phyloP scores from a whole-genome alignment of 768 basidiomycete genomes.

The Kwoniella dendrophila region DNA sequence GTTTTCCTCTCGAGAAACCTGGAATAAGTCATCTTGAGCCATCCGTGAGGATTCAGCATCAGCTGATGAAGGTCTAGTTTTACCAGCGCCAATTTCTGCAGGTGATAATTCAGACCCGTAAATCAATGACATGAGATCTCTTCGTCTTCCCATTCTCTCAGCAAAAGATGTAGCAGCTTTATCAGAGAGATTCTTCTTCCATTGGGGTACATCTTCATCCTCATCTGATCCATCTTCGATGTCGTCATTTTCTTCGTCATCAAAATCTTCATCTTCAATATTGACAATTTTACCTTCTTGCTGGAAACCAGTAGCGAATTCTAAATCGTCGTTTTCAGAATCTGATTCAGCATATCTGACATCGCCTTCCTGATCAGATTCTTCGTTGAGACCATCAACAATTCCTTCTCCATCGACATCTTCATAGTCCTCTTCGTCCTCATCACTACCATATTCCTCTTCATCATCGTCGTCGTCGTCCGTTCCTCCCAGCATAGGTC shows the following conservation, averaged over 20 bases:
- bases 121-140: constrained; percentile 83
- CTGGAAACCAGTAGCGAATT: constrained; percentile 58
- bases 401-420: constrained; percentile 49
- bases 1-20: constrained; percentile 54
- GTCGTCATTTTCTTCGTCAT: constrained; percentile 48
- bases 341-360: constrained; percentile 53
- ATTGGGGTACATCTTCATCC: constrained; percentile 64
- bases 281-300: constrained; percentile 63
- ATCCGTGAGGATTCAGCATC: constrained; percentile 45
- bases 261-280: constrained; percentile 57
- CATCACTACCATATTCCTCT: constrained; percentile 48
- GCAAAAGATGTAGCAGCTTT: constrained; percentile 61
- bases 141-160: constrained; percentile 59
- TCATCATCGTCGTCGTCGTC: constrained; percentile 56
- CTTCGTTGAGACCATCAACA: constrained; percentile 39
- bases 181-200: constrained; percentile 70
- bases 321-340: constrained; percentile 52
- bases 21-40: constrained; percentile 70
- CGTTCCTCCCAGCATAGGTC: constrained; percentile 53
- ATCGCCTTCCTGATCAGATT: constrained; percentile 49
- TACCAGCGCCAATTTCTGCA: constrained; percentile 65
- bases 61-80: constrained; percentile 47
- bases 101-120: constrained; percentile 73
- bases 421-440: constrained; percentile 49
- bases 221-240: constrained; percentile 41